Base-by-base conservation (phyloP, 2,329 filamentous ascomycete species). In the Neofusicoccum parvum region DNA sequence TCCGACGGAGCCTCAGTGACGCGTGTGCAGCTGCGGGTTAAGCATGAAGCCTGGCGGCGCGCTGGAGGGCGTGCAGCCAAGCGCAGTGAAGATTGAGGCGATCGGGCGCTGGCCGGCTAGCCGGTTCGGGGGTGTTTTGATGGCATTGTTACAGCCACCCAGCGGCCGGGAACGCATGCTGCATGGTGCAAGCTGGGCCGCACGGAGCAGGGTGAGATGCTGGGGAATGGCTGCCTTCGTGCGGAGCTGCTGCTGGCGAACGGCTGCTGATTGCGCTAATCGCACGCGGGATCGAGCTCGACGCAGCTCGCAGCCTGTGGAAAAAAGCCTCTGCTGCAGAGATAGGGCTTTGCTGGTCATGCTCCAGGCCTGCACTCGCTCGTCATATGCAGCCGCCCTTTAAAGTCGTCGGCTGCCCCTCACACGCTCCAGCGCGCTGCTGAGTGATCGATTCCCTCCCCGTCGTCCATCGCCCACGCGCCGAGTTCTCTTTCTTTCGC, bases 181-280 rank as follows among this genome's bases (percentile, higher is more conserved):
- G 41, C 48, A 50, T 50, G 27, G 48, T 50, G 48, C 48, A 34
- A 49, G 39, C 27, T 58, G 23, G 54, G 54, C 39, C 39, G 53
- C 53, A 56, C 53, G 20, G 53, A 56, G 53, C 53, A 41, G 39
- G 53, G 53, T 43, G 53, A 56, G 53, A 43, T 34, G 54, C 54
- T 46, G 54, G 23, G 23, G 39, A 43, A 43, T 58, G 41, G 54
- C 54, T 59, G 54, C 17, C 27, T 3, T 12, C 7, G 51, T 41
- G 51, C 51, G 51, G 51, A 54, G 51, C 36, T 23, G 34, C 51
- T 34, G 36, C 6, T 32, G 27, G 27, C 27, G 12, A 49, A 49
- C 46, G 46, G 51, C 51, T 27, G 53, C 53, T 58, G 54, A 59
- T 59, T 36, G 54, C 54, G 54, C 56, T 60, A 60, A 60, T 60